Percentiles rank a stretch among this genome's conserved stretches.
Evolutionary conservation across 1,284 basidiomycete genomes (phyloP).

Genomic region (Volvariella surrecta): DNA sequence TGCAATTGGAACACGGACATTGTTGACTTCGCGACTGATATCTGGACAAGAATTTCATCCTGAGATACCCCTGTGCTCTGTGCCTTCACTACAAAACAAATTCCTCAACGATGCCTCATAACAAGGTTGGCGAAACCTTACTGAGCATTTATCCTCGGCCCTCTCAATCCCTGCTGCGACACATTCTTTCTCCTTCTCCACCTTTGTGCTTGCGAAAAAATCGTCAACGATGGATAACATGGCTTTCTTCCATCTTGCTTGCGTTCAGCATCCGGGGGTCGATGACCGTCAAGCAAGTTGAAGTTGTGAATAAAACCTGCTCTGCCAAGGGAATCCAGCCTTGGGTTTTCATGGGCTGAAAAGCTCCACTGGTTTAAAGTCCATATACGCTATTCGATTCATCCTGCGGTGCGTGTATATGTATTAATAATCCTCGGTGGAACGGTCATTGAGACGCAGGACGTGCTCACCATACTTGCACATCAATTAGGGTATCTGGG

Average conservation of each 20-base stretch:
- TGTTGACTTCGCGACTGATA: no score
- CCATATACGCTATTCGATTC: slow-evolving; percentile 18
- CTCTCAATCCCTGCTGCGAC: slow-evolving; percentile 16
- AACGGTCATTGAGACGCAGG: neutral
- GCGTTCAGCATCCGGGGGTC: slow-evolving; percentile 26
- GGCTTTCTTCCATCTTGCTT: slow-evolving; percentile 26
- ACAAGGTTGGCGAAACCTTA: slow-evolving; percentile 19
- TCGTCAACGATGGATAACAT: slow-evolving; percentile 38
- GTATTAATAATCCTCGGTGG: neutral
- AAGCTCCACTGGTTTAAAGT: neutral
- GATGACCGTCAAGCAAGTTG: slow-evolving; percentile 38
- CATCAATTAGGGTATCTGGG: slow-evolving; percentile 35
- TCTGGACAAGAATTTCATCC: slow-evolving; percentile 58
- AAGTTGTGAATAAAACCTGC: slow-evolving; percentile 52
- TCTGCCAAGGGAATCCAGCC: slow-evolving; percentile 52
- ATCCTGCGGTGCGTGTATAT: slow-evolving; percentile 17
- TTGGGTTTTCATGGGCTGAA: slow-evolving; percentile 13
- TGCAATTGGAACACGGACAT: neutral
- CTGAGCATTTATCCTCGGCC: slow-evolving; percentile 39
- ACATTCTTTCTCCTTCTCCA: slow-evolving; percentile 32
- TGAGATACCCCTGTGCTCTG: slow-evolving; percentile 44
- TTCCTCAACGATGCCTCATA: slow-evolving; percentile 3
- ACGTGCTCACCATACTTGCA: slow-evolving; percentile 41
- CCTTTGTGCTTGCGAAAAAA: slow-evolving; percentile 33
- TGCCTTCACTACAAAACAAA: slow-evolving; percentile 36